phyloP scores from a whole-genome alignment of 306 rosid genomes.

The Dryas drummondii region DNA sequence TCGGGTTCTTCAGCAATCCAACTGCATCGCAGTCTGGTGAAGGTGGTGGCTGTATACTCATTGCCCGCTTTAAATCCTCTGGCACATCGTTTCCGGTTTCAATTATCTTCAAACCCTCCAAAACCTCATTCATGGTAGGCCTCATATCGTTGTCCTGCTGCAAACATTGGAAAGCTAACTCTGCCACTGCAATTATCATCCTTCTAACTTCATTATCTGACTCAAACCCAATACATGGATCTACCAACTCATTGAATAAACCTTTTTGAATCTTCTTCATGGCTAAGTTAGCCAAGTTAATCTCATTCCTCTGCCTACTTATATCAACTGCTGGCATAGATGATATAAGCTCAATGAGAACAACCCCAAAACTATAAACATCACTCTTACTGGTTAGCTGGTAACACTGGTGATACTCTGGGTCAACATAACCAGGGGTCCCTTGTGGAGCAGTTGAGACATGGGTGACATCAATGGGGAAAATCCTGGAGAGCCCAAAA shows the following conservation, averaged over 20 bases:
- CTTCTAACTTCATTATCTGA: constrained; percentile 40
- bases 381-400: constrained; percentile 74
- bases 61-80: constrained; percentile 16
- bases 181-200: constrained; percentile 53
- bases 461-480: constrained; percentile 59
- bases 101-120: constrained; percentile 44
- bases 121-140: constrained; percentile 65
- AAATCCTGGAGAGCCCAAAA: constrained; percentile 68
- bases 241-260: constrained; percentile 47
- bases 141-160: constrained; percentile 63
- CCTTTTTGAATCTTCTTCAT: constrained; percentile 41
- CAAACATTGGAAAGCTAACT: constrained; percentile 65
- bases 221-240: constrained; percentile 54
- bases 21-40: constrained; percentile 47
- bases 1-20: constrained; percentile 24
- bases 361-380: constrained; percentile 75
- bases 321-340: constrained; percentile 66
- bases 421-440: constrained; percentile 74
- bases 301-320: constrained; percentile 54
- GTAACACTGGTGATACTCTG: constrained; percentile 63
- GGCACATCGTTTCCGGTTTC: constrained; percentile 30
- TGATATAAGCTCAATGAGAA: constrained; percentile 63
- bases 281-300: constrained; percentile 56
- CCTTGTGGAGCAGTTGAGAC: constrained; percentile 84
- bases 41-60: constrained; percentile 20